Conservation (phyloP, 2,329 filamentous ascomycete genomes). For the Colletotrichum trifolii region DNA sequence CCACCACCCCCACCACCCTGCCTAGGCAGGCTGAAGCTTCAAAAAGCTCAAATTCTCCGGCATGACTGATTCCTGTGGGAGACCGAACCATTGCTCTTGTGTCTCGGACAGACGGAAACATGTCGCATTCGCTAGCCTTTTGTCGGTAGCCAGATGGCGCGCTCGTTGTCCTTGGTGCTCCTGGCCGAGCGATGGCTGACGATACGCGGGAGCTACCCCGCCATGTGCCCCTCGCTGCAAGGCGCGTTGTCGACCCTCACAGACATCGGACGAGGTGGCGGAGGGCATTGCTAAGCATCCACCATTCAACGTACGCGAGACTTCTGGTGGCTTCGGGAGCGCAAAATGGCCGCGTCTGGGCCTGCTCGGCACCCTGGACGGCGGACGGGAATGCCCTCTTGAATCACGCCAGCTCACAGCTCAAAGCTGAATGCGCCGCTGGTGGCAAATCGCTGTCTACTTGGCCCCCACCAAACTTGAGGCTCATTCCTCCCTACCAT, state of each 20-base stretch:
- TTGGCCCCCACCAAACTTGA: constrained; percentile 18
- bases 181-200: no score
- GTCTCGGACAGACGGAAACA: no score
- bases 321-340: constrained; percentile 27
- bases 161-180: neutral
- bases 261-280: neutral
- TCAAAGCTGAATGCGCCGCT: neutral
- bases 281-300: neutral
- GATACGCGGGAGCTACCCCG: no score
- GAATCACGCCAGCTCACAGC: constrained; percentile 7
- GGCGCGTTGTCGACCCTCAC: neutral
- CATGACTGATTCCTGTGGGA: no score
- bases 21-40: no score
- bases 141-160: neutral
- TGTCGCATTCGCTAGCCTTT: no score
- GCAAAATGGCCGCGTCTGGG: constrained; percentile 9
- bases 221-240: neutral
- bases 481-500: constrained; percentile 7
- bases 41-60: no score
- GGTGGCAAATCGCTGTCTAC: constrained; percentile 3
- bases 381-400: constrained; percentile 18
- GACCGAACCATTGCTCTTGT: no score
- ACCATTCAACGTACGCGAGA: constrained; percentile 5
- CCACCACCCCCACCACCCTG: no score
- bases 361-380: constrained; percentile 13